A percentile compares a stretch with the other conserved stretches of the same genome.
phyloP scores from a whole-genome alignment of 2,329 filamentous ascomycete genomes.

The Cladosporium sp. region DNA sequence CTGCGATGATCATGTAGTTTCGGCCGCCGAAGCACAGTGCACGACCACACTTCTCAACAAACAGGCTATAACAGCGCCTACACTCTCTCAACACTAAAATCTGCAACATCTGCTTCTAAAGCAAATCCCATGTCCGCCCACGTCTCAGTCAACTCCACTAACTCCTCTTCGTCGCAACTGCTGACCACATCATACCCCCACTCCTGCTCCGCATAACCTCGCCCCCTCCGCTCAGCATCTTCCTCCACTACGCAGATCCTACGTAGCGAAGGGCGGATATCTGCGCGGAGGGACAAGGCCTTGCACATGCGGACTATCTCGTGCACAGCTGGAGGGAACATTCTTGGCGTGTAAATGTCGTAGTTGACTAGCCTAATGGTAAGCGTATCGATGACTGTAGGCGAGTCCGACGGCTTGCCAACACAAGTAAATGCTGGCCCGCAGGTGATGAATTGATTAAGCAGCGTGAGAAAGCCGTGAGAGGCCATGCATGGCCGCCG shows the following conservation, averaged over 20 bases:
- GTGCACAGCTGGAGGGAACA: background rate
- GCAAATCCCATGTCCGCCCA: background rate
- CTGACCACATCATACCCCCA: conserved; percentile 3
- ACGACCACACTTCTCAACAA: background rate
- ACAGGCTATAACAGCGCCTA: background rate
- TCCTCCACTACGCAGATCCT: background rate
- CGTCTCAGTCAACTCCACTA: background rate
- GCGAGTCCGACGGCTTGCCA: background rate
- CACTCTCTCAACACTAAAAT: background rate
- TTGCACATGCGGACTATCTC: background rate
- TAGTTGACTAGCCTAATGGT: background rate
- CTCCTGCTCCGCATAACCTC: background rate
- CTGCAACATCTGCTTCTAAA: background rate
- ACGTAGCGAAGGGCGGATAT: background rate
- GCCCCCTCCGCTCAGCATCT: background rate
- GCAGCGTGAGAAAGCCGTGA: conserved; percentile 24
- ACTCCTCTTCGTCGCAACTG: background rate
- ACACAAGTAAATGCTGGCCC: conserved; percentile 24
- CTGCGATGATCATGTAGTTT: background rate
- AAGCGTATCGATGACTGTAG: background rate
- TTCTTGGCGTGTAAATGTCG: conserved; percentile 8
- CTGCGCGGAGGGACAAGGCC: background rate
- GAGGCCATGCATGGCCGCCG: conserved; percentile 23
- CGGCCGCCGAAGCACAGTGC: background rate
- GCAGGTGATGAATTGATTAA: conserved; percentile 26